phyloP scores from a whole-genome alignment of 495 filamentous ascomycete species.

The Tuber aestivum region DNA sequence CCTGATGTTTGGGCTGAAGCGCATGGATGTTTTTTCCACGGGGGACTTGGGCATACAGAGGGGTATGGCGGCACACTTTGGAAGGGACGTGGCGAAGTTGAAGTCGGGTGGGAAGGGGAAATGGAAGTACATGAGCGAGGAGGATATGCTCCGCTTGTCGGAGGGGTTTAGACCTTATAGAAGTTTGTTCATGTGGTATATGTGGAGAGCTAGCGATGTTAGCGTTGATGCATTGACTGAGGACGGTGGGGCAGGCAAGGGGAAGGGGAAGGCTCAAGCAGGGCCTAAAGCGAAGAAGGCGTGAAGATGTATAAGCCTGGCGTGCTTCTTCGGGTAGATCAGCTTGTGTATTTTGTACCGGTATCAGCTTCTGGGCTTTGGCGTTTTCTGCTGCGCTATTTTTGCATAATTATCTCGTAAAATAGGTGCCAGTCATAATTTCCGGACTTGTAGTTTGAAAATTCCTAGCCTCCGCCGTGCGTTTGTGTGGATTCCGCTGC shows the following conservation, averaged over 20 bases:
- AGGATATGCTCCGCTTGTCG: conserved; percentile 79
- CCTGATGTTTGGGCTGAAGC: conserved; percentile 81
- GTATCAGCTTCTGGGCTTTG: background rate
- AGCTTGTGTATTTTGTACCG: background rate
- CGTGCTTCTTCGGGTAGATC: background rate
- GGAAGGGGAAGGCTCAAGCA: background rate
- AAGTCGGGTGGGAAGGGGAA: conserved; percentile 79
- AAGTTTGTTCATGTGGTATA: conserved; percentile 37
- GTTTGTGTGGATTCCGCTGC: background rate
- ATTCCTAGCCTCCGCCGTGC: background rate
- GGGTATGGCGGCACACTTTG: conserved; percentile 83
- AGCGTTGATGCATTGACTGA: conserved; percentile 29
- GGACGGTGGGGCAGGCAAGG: conserved; percentile 11
- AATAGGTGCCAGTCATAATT: background rate
- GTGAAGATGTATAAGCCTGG: background rate
- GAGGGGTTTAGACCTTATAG: conserved; percentile 57
- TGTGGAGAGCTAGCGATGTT: conserved; percentile 34
- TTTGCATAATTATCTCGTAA: background rate
- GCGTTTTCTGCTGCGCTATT: background rate
- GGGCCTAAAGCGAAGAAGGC: background rate
- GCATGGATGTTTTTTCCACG: conserved; percentile 86
- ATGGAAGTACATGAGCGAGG: conserved; percentile 94
- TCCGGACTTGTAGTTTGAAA: background rate
- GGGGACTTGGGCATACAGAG: conserved; percentile 93
- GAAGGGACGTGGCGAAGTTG: conserved; percentile 72